Base-by-base conservation (phyloP, 2,329 filamentous ascomycete genomes). In the Podosphaera xanthii region DNA sequence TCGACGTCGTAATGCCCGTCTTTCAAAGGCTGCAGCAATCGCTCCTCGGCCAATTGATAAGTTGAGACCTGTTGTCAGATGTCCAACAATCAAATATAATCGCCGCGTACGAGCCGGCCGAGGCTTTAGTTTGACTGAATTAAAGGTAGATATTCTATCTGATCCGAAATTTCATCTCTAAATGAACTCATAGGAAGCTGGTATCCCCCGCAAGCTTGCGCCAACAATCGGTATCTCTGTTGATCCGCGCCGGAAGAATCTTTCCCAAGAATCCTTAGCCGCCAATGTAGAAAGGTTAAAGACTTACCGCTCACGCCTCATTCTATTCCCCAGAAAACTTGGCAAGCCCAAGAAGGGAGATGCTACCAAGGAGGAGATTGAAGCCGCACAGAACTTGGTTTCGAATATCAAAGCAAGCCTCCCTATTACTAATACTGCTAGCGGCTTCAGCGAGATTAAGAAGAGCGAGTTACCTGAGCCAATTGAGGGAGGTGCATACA, bases 41-140 rank as follows among this genome's bases (percentile, higher is more conserved):
- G 92, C 92, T 73, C 92, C 92, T 72, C 89, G 92, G 71, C 92
- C 92, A 69, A 87, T 96, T 76, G 92, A 98, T 82, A 90, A 87
- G 77, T 82, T 98, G 73, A 84, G 90, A 74, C 92, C 92, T 68
- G 78, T 97, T 75, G 91, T 98, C 70, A 87, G 90, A 79, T 97
- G 91, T 85, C 91, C 92, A 72, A 91, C 87, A 70, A 77, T 96
- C 80, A 95, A 94, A 82, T 94, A 98, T 83, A 98, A 98, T 87
- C 90, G 92, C 74, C 89, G 89, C 74, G 86, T 94, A 72, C 86
- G 92, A 74, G 83, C 88, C 72, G 92, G 92, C 75, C 89, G 92
- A 80, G 92, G 92, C 74, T 98, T 98, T 86, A 88, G 91, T 70
- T 80, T 97, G 68, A 80, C 84, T 77, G 92, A 98, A 83, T 81